Evolutionary conservation across 2,329 filamentous ascomycete genomes (phyloP).

Genomic region (Tolypocladium amazonense): DNA sequence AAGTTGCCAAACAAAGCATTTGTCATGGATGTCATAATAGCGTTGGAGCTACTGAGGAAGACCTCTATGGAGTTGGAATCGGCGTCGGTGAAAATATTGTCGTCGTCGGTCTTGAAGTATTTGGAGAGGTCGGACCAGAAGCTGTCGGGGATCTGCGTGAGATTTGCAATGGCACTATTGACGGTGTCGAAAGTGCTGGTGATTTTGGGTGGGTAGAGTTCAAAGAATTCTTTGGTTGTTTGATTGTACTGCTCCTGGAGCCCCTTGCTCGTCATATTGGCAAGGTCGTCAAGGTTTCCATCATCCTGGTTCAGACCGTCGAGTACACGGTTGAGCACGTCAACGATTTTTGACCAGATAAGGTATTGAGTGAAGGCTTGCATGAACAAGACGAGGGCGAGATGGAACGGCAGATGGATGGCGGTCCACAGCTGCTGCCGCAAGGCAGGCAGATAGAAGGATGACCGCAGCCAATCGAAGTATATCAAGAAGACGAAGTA

Average conservation of each 20-base stretch:
- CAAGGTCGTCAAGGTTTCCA: slow-evolving; percentile 3
- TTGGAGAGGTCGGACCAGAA: slow-evolving; percentile 14
- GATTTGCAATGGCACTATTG: slow-evolving; percentile 14
- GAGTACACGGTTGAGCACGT: slow-evolving; percentile 14
- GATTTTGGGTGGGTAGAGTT: slow-evolving; percentile 16
- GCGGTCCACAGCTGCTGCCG: slow-evolving; percentile 49
- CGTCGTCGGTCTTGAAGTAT: slow-evolving; percentile 3
- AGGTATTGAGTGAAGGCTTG: slow-evolving; percentile 51
- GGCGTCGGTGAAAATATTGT: not conserved
- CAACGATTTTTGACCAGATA: slow-evolving; percentile 30
- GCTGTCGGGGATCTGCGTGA: slow-evolving; percentile 14
- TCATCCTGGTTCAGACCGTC: slow-evolving; percentile 3
- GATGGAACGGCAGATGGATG: slow-evolving; percentile 53
- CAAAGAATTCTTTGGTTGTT: slow-evolving; percentile 11
- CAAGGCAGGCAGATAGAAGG: slow-evolving; percentile 39
- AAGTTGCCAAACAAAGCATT: slow-evolving; percentile 19
- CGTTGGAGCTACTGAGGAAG: slow-evolving; percentile 4
- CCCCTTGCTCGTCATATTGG: slow-evolving; percentile 9
- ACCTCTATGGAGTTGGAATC: not conserved
- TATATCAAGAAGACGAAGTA: slow-evolving; percentile 36
- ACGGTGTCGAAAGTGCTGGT: slow-evolving; percentile 8
- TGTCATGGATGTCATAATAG: slow-evolving; percentile 12
- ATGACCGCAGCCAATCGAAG: slow-evolving; percentile 55
- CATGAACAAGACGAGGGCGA: slow-evolving; percentile 51
- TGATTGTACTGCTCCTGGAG: slow-evolving; percentile 9